Evolutionary conservation across 129 eudicot genomes (phyloP), one percentile per base, ranked within the genome.

Genomic region (Rutidosis leptorrhynchoides): DNA sequence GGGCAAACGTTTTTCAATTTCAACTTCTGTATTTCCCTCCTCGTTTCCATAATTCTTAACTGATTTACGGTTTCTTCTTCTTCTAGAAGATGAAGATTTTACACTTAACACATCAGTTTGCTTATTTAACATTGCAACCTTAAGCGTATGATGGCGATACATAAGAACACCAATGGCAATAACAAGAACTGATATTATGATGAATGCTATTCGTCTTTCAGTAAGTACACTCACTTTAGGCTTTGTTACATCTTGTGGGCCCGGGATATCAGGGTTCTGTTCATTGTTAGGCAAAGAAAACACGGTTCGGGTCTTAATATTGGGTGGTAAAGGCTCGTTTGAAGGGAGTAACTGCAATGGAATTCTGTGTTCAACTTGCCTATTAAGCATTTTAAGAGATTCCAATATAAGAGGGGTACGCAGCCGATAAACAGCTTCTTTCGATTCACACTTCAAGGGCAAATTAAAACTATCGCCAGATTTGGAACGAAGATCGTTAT

Each of bases 381-480:
- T 74, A 30, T 78, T 74, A 30, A 74, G 73, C 52, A 32, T 58
- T 33, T 70, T 56, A n/a, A 66, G 71, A 49, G 79, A 51, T 9
- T 82, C 84, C 37, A 77, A 64, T 26, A 62, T 69, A 42, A 63
- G 79, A 66, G 74, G 78, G 56, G 70, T 72, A 32, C 87, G 95
- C 51, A 85, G 51, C 23, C 95, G 90, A 58, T 54, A 76, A 40
- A 93, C 87, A 40, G 55, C 45, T 51, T 88, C 85, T 78, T 82
- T 81, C 37, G 88, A 82, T 49, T 82, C 87, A 68, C 98, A 88
- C 60, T 85, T 73, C 66, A 84, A 75, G 27, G 98, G 92, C 90
- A 90, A 61, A 68, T 62, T 81, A 25, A 85, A 83, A 40, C 64
- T 78, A 21, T 67, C 80, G 67, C 45, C 67, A 29, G 93, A 71